Evolutionary conservation across 129 eudicot genomes (phyloP).

Genomic region (Lonicera japonica): DNA sequence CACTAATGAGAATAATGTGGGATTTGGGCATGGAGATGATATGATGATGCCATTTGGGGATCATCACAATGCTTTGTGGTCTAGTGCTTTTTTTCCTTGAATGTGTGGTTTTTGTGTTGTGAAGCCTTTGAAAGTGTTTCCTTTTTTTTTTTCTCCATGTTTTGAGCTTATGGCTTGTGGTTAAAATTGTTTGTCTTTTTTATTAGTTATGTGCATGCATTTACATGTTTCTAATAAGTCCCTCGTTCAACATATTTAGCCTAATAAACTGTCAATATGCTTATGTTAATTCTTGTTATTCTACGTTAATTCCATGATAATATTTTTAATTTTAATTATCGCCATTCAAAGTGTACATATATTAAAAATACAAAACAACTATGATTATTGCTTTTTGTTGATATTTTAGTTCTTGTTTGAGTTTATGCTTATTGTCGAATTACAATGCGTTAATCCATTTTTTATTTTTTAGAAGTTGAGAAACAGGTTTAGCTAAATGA

Average conservation of each 20-base stretch:
- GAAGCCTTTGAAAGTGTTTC: background rate
- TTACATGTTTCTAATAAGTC: background rate
- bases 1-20: constrained; percentile 9
- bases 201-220: background rate
- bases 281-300: no score
- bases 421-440: no score
- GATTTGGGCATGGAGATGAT: constrained; percentile 6
- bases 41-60: constrained; percentile 10
- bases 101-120: background rate
- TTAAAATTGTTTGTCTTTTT: background rate
- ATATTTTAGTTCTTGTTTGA: no score
- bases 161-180: background rate
- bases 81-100: constrained; percentile 9
- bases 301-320: no score
- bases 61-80: constrained; percentile 1
- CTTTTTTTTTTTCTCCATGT: background rate
- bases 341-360: no score
- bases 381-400: no score
- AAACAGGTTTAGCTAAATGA: no score
- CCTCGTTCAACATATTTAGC: background rate
- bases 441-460: no score
- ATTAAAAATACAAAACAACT: no score
- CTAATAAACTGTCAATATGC: no score
- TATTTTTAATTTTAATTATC: no score
- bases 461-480: no score